Evolutionary conservation across 768 basidiomycete genomes (phyloP).

Genomic region (Nidularia pulvinata): DNA sequence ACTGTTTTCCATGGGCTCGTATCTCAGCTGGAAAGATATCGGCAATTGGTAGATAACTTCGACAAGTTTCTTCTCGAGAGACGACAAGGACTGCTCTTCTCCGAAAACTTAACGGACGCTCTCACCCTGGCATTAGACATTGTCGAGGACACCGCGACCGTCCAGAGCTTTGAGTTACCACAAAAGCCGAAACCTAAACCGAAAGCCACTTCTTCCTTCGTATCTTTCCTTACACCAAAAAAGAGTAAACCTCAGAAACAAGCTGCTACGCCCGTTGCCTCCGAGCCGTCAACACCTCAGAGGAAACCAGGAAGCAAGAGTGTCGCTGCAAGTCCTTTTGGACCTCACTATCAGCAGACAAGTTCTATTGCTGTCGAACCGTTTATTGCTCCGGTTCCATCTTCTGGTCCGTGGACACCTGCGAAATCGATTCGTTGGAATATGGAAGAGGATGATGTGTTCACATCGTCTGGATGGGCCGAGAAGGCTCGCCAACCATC

Average conservation of each 20-base stretch:
- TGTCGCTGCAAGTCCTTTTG: constrained; percentile 76
- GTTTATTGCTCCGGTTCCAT: constrained; percentile 58
- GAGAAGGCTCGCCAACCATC: constrained; percentile 13
- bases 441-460: constrained; percentile 72
- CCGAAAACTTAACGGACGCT: constrained; percentile 91
- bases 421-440: constrained; percentile 49
- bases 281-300: constrained; percentile 47
- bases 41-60: constrained; percentile 72
- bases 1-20: constrained; percentile 82
- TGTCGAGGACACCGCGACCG: constrained; percentile 37
- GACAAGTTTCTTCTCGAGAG: constrained; percentile 86
- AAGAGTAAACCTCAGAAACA: constrained; percentile 47
- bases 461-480: constrained; percentile 51
- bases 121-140: constrained; percentile 73
- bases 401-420: constrained; percentile 66
- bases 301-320: constrained; percentile 32
- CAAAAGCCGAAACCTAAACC: constrained; percentile 46
- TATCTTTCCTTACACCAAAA: constrained; percentile 80
- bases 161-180: constrained; percentile 21
- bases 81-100: constrained; percentile 86
- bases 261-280: constrained; percentile 16
- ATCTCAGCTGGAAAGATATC: constrained; percentile 80
- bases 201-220: constrained; percentile 58
- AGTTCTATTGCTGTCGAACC: constrained; percentile 70
- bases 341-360: constrained; percentile 82